phyloP scores from a whole-genome alignment of 192 early-diverging fungal species.

The Ambispora gerdemannii region DNA sequence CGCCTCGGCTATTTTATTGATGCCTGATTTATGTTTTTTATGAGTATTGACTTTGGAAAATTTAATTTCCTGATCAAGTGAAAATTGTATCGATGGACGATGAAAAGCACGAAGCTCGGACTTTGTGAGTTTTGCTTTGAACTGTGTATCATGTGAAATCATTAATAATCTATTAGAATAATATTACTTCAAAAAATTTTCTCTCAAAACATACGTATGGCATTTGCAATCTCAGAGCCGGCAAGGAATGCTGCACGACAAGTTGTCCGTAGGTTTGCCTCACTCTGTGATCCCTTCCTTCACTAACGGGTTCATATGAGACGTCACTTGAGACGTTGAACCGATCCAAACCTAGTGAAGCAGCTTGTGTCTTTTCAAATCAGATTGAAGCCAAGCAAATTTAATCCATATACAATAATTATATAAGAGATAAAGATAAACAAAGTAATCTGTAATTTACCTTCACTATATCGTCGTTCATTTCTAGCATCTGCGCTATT shows the following conservation, averaged over 20 bases:
- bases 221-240: slow-evolving; percentile 76
- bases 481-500: too few relatives aligned
- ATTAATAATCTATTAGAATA: not conserved
- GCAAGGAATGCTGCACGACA: slow-evolving; percentile 81
- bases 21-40: slow-evolving; percentile 74
- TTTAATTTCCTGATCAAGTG: slow-evolving; percentile 51
- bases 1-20: slow-evolving; percentile 64
- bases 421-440: too few relatives aligned
- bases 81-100: slow-evolving; percentile 73
- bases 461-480: too few relatives aligned
- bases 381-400: too few relatives aligned
- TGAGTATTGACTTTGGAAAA: slow-evolving; percentile 74
- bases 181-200: not conserved
- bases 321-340: slow-evolving; percentile 91
- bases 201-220: slow-evolving; percentile 55
- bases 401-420: too few relatives aligned
- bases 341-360: too few relatives aligned
- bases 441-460: too few relatives aligned
- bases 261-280: slow-evolving; percentile 85
- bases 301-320: slow-evolving; percentile 71
- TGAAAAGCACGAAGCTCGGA: slow-evolving; percentile 86
- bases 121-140: slow-evolving; percentile 78
- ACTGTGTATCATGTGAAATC: slow-evolving; percentile 43
- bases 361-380: too few relatives aligned
- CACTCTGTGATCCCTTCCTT: slow-evolving; percentile 68